phyloP scores from a whole-genome alignment of 2,329 filamentous ascomycete species.

The Penicillium janthinellum region DNA sequence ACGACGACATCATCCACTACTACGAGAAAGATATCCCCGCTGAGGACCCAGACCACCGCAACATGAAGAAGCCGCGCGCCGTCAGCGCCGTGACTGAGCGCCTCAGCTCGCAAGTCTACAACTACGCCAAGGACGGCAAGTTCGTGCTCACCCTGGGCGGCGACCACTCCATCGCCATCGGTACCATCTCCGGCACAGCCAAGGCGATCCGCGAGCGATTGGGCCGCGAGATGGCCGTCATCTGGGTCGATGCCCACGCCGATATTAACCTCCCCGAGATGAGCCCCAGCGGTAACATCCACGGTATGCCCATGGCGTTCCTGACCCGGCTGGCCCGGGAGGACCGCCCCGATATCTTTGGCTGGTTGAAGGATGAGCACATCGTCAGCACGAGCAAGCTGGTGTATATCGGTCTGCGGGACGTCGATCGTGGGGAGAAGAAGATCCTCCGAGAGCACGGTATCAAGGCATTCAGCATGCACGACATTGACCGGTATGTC shows the following conservation, averaged over 20 bases:
- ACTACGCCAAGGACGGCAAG: constrained; percentile 77
- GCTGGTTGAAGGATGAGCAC: constrained; percentile 72
- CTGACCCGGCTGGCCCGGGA: constrained; percentile 81
- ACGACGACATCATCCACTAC: constrained; percentile 78
- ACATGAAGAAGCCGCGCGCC: constrained; percentile 90
- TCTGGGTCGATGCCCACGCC: constrained; percentile 98
- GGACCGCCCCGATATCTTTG: constrained; percentile 77
- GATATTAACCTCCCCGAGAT: constrained; percentile 97
- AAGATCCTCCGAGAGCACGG: constrained; percentile 81
- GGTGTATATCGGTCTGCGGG: constrained; percentile 93
- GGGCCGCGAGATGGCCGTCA: constrained; percentile 82
- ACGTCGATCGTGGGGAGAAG: constrained; percentile 95
- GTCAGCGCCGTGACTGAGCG: constrained; percentile 82
- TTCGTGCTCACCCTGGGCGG: constrained; percentile 92
- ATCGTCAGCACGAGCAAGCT: constrained; percentile 74
- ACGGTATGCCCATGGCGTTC: constrained; percentile 97
- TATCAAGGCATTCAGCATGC: constrained; percentile 98
- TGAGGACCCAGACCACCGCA: constrained; percentile 74
- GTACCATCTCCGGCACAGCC: constrained; percentile 83
- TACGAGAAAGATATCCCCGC: constrained; percentile 74
- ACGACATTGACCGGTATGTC: constrained; percentile 84
- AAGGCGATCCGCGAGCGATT: constrained; percentile 83
- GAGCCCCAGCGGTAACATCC: constrained; percentile 87
- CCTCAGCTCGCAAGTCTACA: constrained; percentile 83
- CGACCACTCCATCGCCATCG: constrained; percentile 95